These are phyloP conservation scores for Trichophyton mentagrophytes DNA, from an alignment of 2,329 filamentous ascomycete genomes.

Conservation along the genomic window DNA sequence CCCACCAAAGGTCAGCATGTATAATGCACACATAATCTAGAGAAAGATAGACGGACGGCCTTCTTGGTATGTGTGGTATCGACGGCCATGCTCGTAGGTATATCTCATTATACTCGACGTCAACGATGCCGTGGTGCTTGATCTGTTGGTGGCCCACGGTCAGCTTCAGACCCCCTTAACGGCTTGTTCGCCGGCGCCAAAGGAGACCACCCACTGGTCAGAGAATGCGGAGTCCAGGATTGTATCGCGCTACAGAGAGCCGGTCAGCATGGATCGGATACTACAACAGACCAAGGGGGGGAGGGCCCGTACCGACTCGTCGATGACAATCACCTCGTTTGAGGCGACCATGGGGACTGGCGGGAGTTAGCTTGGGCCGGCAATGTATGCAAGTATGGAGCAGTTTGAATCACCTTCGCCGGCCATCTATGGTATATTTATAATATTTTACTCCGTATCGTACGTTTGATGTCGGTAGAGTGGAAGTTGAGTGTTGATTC, in stretches of 20 bases:
- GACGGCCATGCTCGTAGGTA: slow-evolving; percentile 3
- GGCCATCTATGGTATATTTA: not conserved
- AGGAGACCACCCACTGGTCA: not conserved
- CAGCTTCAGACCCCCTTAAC: not conserved
- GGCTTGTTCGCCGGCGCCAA: too few species aligned
- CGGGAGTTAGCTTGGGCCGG: not conserved
- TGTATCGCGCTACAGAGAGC: not conserved
- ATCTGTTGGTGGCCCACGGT: not conserved
- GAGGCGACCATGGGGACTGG: not conserved
- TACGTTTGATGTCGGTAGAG: not conserved
- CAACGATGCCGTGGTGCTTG: slow-evolving; percentile 9
- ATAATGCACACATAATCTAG: not conserved
- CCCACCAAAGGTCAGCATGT: not conserved
- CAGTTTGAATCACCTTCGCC: not conserved
- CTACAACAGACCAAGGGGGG: not conserved
- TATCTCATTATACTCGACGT: slow-evolving; percentile 10
- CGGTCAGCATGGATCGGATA: not conserved
- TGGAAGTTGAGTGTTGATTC: not conserved
- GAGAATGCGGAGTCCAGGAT: not conserved
- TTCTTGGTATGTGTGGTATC: slow-evolving; percentile 5
- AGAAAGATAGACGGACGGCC: not conserved
- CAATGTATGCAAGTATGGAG: not conserved
- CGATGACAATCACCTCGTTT: not conserved
- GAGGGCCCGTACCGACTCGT: not conserved
- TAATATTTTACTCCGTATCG: not conserved